Base-by-base conservation (phyloP, 805 yeast genomes). In the Torulaspora quercuum region DNA sequence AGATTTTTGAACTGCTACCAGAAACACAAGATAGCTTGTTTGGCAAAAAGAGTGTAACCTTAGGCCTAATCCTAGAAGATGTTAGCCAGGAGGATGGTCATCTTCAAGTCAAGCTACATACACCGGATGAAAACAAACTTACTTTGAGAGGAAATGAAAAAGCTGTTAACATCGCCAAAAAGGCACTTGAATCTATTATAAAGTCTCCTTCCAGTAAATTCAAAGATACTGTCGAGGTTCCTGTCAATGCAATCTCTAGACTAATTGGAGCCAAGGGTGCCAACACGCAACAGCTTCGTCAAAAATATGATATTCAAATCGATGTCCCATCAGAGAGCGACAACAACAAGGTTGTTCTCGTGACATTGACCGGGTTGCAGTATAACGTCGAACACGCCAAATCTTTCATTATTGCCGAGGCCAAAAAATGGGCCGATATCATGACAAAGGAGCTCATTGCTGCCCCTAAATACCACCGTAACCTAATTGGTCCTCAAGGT, bases 251-350 rank as follows among this genome's bases (percentile, higher is more conserved):
- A 31, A 67, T 90, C 42, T 73, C 92, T 18, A 79, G 92, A 63
- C 70, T 94, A 36, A 87, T 92, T 61, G 99, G 99, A 49, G 83
- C 82, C 57, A 83, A 77, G 43, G 98, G 99, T 38, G 66, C 85
- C 27, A 77, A 78, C 55, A 65, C 92, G 55, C 75, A 76, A 49
- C 67, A 75, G 33, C 60, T 87, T 42, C 73, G 82, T 45, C 85
- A 82, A 7, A 82, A 83, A 53, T 86, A 70, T 52, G 86, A 80
- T 31, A 86, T 84, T 48, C 74, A 73, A 49, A 72, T 92, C 44
- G 95, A 89, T 53, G 79, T 87, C 36, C 76, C 75, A 34, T 45
- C 48, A 12, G 72, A 66, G 27, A 73, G 75, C 22, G 53, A 61
- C 17, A 62, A 60, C 22, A 56, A 53, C 18, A 51, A 52, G 21